Percentiles rank a stretch among this genome's conserved stretches.
phyloP scores from a whole-genome alignment of 192 early-diverging fungal species.

The Backusella macrospora region DNA sequence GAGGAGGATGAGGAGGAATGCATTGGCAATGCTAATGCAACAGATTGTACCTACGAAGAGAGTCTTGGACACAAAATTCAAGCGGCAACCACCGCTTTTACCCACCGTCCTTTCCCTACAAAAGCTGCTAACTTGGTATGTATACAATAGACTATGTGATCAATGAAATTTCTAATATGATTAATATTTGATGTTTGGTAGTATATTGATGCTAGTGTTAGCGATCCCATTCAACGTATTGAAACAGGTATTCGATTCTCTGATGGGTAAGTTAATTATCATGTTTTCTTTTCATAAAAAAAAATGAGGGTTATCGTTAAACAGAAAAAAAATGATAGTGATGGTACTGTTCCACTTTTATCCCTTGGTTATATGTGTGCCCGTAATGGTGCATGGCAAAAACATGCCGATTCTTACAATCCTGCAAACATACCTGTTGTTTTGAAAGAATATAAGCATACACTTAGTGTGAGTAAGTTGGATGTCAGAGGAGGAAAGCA shows the following conservation, averaged over 20 bases:
- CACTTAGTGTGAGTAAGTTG: conserved; percentile 52
- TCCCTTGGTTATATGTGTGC: conserved; percentile 90
- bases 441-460: conserved; percentile 72
- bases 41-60: background rate
- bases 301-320: background rate
- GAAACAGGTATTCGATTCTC: conserved; percentile 68
- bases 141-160: background rate
- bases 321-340: too few relatives aligned
- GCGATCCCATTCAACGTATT: conserved; percentile 60
- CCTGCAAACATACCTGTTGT: conserved; percentile 70
- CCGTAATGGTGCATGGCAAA: conserved; percentile 70
- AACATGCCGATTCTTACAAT: conserved; percentile 71
- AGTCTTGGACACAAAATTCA: background rate
- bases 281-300: background rate
- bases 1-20: conserved; percentile 30
- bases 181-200: background rate
- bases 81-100: background rate
- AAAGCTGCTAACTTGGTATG: conserved; percentile 8
- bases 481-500: conserved; percentile 76
- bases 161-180: background rate
- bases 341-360: conserved; percentile 87
- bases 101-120: background rate
- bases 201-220: conserved; percentile 60
- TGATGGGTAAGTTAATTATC: conserved; percentile 57
- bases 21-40: background rate